Conservation (phyloP, 73 alveolate genomes). For the Stentor roeselii region DNA sequence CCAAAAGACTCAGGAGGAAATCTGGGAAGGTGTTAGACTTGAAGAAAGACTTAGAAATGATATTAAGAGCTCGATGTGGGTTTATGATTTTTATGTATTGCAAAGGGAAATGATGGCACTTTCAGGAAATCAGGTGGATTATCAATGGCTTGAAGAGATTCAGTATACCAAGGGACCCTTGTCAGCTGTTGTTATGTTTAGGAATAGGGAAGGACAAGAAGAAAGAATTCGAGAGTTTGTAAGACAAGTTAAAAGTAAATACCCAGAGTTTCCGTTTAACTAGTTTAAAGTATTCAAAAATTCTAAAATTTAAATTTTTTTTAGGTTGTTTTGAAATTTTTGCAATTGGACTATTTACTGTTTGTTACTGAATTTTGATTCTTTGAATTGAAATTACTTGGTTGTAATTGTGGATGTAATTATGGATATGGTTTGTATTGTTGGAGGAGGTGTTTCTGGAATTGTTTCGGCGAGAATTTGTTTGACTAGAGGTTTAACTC, state of each 20-base stretch:
- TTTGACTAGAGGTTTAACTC: neutral
- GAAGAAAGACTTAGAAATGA: neutral
- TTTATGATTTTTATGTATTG: neutral
- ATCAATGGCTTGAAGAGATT: neutral
- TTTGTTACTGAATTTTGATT: neutral
- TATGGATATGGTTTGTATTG: neutral
- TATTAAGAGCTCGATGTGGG: neutral
- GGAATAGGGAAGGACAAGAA: neutral
- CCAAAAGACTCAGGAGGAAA: neutral
- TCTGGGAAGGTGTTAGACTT: neutral
- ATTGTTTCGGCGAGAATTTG: neutral
- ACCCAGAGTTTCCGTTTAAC: neutral
- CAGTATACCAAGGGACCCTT: neutral
- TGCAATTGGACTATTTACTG: too few relatives aligned
- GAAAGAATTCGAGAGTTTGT: neutral
- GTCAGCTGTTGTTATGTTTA: neutral
- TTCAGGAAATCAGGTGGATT: neutral
- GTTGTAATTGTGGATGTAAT: neutral
- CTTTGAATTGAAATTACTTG: neutral
- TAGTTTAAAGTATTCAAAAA: too few relatives aligned
- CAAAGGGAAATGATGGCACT: neutral
- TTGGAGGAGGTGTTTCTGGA: slow-evolving; percentile 17
- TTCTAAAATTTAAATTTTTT: too few relatives aligned
- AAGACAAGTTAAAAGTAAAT: neutral
- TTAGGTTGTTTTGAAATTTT: too few relatives aligned